A percentile compares a stretch with the other conserved stretches of the same genome.
phyloP scores from a whole-genome alignment of 2,329 filamentous ascomycete genomes.

The Diaporthe capsici region DNA sequence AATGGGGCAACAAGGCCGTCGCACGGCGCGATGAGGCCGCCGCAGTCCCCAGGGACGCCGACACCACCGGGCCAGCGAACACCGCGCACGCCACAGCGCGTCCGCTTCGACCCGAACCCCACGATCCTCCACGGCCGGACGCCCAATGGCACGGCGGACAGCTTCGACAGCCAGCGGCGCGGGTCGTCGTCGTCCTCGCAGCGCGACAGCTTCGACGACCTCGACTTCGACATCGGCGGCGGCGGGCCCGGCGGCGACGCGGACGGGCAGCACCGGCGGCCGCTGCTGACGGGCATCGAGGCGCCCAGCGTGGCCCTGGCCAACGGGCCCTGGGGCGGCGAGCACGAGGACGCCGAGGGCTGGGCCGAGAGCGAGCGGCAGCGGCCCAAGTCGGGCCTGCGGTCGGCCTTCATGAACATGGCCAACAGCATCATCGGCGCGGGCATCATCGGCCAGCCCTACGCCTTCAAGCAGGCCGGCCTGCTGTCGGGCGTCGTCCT shows the following conservation, averaged over 20 bases:
- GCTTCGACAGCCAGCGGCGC: conserved; percentile 36
- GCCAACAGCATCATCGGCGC: conserved; percentile 96
- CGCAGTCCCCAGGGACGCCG: conserved; percentile 11
- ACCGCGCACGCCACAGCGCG: conserved; percentile 76
- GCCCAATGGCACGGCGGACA: conserved; percentile 41
- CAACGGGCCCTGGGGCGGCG: conserved; percentile 61
- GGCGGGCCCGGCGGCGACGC: conserved; percentile 52
- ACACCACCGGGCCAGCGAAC: conserved; percentile 51
- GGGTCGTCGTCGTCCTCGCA: conserved; percentile 35
- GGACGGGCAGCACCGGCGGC: conserved; percentile 71
- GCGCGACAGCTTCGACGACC: conserved; percentile 47
- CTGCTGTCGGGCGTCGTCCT: conserved; percentile 84
- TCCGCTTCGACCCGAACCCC: conserved; percentile 77
- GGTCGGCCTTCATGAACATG: conserved; percentile 99
- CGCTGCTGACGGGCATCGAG: conserved; percentile 86
- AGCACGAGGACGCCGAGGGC: conserved; percentile 56
- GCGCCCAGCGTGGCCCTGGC: conserved; percentile 82
- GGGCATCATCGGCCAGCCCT: conserved; percentile 87
- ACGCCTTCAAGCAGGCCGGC: conserved; percentile 94
- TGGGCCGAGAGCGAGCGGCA: conserved; percentile 68
- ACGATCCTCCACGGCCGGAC: conserved; percentile 51
- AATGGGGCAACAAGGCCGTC: conserved; percentile 27
- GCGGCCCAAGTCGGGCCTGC: conserved; percentile 87
- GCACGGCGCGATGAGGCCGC: conserved; percentile 40
- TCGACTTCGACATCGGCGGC: conserved; percentile 50